These are phyloP conservation scores for Colletotrichum sp. DNA, from an alignment of 2,329 filamentous ascomycete genomes.

Conservation along the genomic window DNA sequence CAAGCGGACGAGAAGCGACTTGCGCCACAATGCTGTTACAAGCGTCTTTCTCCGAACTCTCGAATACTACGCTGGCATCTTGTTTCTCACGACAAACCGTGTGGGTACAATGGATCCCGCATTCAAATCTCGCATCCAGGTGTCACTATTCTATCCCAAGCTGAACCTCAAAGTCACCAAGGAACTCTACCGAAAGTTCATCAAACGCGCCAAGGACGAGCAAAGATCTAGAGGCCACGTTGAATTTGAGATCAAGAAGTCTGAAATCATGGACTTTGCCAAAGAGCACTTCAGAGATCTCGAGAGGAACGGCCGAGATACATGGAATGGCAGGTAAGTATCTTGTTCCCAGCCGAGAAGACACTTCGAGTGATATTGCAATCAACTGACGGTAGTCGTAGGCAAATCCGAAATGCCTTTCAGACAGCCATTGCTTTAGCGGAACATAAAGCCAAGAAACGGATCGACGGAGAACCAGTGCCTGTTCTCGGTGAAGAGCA, in stretches of 20 bases:
- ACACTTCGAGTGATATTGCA: fast-evolving
- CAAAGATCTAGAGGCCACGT: not conserved
- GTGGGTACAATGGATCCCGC: slow-evolving; percentile 49
- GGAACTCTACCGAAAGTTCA: slow-evolving; percentile 9
- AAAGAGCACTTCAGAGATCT: not conserved
- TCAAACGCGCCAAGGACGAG: slow-evolving; percentile 8
- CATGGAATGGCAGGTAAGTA: slow-evolving; percentile 24
- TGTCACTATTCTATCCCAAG: slow-evolving; percentile 48
- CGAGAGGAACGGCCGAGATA: not conserved
- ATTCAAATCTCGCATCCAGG: slow-evolving; percentile 52
- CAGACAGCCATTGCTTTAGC: slow-evolving; percentile 26
- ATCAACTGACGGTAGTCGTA: not conserved
- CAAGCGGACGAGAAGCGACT: slow-evolving; percentile 61
- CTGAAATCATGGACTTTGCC: not conserved
- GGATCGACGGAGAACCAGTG: not conserved
- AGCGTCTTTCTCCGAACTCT: slow-evolving; percentile 44
- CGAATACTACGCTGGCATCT: slow-evolving; percentile 51
- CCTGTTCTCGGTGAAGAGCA: not conserved
- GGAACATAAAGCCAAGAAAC: slow-evolving; percentile 6
- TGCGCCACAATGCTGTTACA: not conserved
- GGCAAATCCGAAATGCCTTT: slow-evolving; percentile 30
- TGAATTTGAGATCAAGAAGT: not conserved
- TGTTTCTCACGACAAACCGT: slow-evolving; percentile 54
- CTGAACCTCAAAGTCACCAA: not conserved
- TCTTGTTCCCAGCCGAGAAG: not conserved